Evolutionary conservation across 192 early-diverging fungal species (phyloP).

Genomic region (Rhizophagus prolifer): DNA sequence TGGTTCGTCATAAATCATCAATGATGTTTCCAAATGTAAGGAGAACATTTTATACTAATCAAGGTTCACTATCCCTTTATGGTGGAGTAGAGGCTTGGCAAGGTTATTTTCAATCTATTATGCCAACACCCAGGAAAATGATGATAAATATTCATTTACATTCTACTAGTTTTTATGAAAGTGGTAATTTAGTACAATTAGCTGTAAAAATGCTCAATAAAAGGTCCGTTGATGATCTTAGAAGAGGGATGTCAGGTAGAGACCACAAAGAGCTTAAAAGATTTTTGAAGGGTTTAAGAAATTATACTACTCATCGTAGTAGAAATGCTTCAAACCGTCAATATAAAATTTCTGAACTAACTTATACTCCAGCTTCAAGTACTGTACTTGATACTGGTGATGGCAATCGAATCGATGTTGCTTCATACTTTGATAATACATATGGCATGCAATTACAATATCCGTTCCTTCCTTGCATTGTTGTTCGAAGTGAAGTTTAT

Average conservation of each 20-base stretch:
- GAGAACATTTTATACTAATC: constrained; percentile 86
- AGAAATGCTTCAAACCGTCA: constrained; percentile 54
- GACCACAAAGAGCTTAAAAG: constrained; percentile 50
- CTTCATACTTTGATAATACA: constrained; percentile 72
- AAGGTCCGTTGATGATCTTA: constrained; percentile 47
- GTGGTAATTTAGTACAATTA: constrained; percentile 68
- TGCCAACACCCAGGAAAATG: constrained; percentile 52
- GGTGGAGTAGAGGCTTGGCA: constrained; percentile 90
- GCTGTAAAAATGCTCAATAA: constrained; percentile 64
- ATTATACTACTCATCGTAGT: constrained; percentile 59
- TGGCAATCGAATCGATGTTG: constrained; percentile 58
- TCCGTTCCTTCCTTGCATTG: constrained; percentile 79
- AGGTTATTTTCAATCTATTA: constrained; percentile 87
- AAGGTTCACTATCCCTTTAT: constrained; percentile 43
- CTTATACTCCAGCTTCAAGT: constrained; percentile 59
- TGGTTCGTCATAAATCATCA: constrained; percentile 80
- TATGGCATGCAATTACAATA: constrained; percentile 72
- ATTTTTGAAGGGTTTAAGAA: constrained; percentile 49
- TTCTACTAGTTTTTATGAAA: constrained; percentile 65
- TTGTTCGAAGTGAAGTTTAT: constrained; percentile 63
- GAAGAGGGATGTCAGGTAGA: constrained; percentile 43
- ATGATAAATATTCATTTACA: constrained; percentile 73
- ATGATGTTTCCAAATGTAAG: constrained; percentile 74
- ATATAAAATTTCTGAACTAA: constrained; percentile 71
- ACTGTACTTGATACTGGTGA: constrained; percentile 74